Base-by-base conservation (phyloP, 352 stramenopile species). In the Phytophthora capsici region DNA sequence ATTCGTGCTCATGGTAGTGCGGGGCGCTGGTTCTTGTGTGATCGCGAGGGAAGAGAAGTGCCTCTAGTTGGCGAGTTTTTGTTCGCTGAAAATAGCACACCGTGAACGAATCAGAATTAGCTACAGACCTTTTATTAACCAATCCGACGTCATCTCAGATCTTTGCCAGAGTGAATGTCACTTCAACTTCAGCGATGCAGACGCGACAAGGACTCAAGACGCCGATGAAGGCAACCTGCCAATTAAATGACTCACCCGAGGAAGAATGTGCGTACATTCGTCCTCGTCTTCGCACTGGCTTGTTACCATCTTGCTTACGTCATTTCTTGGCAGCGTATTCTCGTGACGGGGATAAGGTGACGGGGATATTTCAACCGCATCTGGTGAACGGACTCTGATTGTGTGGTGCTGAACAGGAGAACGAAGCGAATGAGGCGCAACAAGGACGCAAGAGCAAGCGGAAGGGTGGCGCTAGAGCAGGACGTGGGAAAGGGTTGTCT, bases 111-210 rank as follows among this genome's bases (percentile, higher is more conserved):
- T 78, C 56, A 65, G 54, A 72, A 72, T 56, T 55, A 72, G 34
- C 19, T 17, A 13, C 1, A 0, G 23, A 50, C 53, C 17, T 32
- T 41, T n/a, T 44, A 47, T 66, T 28, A 14, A 49, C 53, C 53
- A 67, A 74, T 74, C 30, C 17, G n/a, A 26, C 25, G 20, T 10
- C 5, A 46, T 17, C 20, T 41, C 45, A 61, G 30, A 63, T 59
- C 32, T 20, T 20, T 19, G 5, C 3, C 52, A 43, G 53, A 78
- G 57, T 78, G 73, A 80, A 68, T 52, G 40, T 72, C 59, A 68
- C 67, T 82, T 82, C 70, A 73, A 79, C 70, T 77, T 76, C 44
- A 34, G 56, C 12, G 10, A 78, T 78, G 69, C 60, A 62, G 57
- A 72, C 65, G 13, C 17, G 44, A 41, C 34, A 48, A 13, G 17